Evolutionary conservation across 1,284 basidiomycete species (phyloP).

Genomic region (Cryptococcus sp.): DNA sequence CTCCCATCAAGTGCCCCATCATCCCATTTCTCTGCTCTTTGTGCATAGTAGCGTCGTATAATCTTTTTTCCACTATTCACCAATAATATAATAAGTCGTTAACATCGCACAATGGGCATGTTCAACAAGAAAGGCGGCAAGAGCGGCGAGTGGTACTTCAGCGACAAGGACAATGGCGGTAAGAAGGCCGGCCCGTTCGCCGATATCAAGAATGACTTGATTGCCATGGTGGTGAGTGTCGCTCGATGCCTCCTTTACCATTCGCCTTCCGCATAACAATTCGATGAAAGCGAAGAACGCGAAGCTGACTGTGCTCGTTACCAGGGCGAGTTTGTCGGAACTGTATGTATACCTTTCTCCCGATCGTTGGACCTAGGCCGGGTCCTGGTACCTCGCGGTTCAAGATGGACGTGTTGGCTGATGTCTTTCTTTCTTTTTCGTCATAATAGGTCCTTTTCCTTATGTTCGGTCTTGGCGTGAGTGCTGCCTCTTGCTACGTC

Average conservation of each 20-base stretch:
- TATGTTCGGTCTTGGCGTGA: conserved; percentile 32
- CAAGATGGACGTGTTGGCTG: neutral
- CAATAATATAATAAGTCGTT: too few relatives aligned
- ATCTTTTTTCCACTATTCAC: too few relatives aligned
- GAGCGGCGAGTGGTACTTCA: too few relatives aligned
- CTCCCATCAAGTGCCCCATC: neutral
- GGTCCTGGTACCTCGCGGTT: neutral
- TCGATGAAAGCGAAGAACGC: neutral
- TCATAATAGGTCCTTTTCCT: conserved; percentile 32
- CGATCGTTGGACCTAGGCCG: neutral
- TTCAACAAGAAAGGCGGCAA: too few relatives aligned
- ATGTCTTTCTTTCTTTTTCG: too few relatives aligned
- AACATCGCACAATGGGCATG: too few relatives aligned
- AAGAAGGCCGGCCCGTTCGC: conserved; percentile 16
- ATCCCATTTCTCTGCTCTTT: too few relatives aligned
- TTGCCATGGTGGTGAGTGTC: conserved; percentile 29
- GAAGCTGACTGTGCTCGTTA: neutral
- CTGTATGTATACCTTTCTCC: conserved; percentile 16
- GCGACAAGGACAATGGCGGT: too few relatives aligned
- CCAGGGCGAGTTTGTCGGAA: conserved; percentile 36
- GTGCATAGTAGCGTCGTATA: too few relatives aligned
- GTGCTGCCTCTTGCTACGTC: conserved; percentile 1
- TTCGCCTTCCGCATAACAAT: neutral
- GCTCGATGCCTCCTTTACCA: neutral
- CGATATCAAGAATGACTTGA: conserved; percentile 29